A percentile compares a stretch with the other conserved stretches of the same genome.
These are phyloP conservation scores for Coemansia sp. DNA, from an alignment of 192 early-diverging fungal genomes.

Conservation along the genomic window DNA sequence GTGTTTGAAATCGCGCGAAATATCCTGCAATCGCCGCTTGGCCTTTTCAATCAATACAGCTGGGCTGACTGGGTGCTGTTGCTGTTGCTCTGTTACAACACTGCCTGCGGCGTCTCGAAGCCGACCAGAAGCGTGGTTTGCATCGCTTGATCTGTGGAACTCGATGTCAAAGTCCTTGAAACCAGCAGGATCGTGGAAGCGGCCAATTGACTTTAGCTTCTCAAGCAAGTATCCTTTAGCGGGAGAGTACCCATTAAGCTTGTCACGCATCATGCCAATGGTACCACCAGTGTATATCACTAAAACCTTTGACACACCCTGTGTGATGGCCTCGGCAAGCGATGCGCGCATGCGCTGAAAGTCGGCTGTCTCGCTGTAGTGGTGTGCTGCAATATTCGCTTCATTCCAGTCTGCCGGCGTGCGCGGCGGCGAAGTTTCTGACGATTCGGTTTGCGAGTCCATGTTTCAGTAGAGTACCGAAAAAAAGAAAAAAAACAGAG, in stretches of 20 bases:
- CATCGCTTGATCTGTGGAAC: slow-evolving; percentile 42
- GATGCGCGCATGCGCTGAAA: slow-evolving; percentile 57
- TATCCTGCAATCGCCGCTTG: slow-evolving; percentile 31
- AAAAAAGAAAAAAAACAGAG: slow-evolving; percentile 5
- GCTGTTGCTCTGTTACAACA: background rate
- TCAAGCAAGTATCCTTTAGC: slow-evolving; percentile 78
- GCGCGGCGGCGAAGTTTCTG: background rate
- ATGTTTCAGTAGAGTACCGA: background rate
- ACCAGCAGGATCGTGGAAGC: slow-evolving; percentile 79
- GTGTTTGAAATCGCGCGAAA: slow-evolving; percentile 17
- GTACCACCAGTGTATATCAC: slow-evolving; percentile 96
- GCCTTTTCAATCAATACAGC: slow-evolving; percentile 32
- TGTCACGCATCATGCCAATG: slow-evolving; percentile 83
- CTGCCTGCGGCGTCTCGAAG: slow-evolving; percentile 4
- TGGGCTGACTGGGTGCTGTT: slow-evolving; percentile 14
- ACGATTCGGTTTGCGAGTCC: background rate
- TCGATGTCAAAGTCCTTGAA: slow-evolving; percentile 47
- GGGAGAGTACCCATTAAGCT: slow-evolving; percentile 67
- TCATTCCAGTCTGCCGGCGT: slow-evolving; percentile 4
- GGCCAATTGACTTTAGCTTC: slow-evolving; percentile 68
- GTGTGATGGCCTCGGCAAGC: slow-evolving; percentile 62
- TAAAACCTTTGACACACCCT: slow-evolving; percentile 77
- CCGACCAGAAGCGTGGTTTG: slow-evolving; percentile 6
- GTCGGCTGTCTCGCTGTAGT: slow-evolving; percentile 53
- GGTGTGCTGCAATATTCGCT: slow-evolving; percentile 32